Conservation (phyloP, 2,329 filamentous ascomycete genomes). For the Fusarium nematophilum region DNA sequence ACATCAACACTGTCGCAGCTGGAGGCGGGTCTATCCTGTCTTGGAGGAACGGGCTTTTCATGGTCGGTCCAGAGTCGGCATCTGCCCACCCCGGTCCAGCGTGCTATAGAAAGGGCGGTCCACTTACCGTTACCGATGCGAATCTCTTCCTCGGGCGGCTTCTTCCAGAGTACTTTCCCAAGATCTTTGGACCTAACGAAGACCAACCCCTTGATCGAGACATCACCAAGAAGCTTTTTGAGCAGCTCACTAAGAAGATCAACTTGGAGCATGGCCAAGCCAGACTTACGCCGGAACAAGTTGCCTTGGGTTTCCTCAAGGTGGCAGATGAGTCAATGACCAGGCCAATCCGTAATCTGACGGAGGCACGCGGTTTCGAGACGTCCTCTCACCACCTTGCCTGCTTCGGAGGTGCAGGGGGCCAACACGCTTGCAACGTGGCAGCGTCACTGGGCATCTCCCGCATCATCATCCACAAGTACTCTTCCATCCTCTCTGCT, state of each 20-base stretch:
- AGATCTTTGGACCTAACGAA: too few relatives aligned
- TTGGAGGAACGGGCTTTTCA: slow-evolving; percentile 77
- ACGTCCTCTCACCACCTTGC: slow-evolving; percentile 42
- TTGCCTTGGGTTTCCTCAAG: slow-evolving; percentile 77
- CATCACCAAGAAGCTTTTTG: slow-evolving; percentile 53
- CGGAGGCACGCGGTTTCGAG: slow-evolving; percentile 44
- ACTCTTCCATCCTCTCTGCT: slow-evolving; percentile 59
- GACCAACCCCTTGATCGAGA: slow-evolving; percentile 55
- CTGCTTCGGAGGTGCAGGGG: slow-evolving; percentile 52
- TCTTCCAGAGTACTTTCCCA: slow-evolving; percentile 72
- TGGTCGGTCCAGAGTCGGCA: slow-evolving; percentile 78
- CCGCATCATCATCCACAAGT: slow-evolving; percentile 56
- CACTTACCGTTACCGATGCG: slow-evolving; percentile 78
- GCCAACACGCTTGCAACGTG: slow-evolving; percentile 58
- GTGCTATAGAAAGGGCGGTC: slow-evolving; percentile 77
- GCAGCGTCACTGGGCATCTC: slow-evolving; percentile 57
- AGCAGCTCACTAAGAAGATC: slow-evolving; percentile 49
- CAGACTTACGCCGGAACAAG: slow-evolving; percentile 33
- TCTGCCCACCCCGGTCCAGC: slow-evolving; percentile 78
- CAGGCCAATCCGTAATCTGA: slow-evolving; percentile 67
- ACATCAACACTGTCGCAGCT: slow-evolving; percentile 77
- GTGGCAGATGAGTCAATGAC: slow-evolving; percentile 82
- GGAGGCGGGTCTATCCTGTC: slow-evolving; percentile 66
- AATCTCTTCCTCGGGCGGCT: slow-evolving; percentile 74
- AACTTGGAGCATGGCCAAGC: slow-evolving; percentile 37